phyloP scores from a whole-genome alignment of 805 yeast genomes.

The Yamadazyma philogaea region DNA sequence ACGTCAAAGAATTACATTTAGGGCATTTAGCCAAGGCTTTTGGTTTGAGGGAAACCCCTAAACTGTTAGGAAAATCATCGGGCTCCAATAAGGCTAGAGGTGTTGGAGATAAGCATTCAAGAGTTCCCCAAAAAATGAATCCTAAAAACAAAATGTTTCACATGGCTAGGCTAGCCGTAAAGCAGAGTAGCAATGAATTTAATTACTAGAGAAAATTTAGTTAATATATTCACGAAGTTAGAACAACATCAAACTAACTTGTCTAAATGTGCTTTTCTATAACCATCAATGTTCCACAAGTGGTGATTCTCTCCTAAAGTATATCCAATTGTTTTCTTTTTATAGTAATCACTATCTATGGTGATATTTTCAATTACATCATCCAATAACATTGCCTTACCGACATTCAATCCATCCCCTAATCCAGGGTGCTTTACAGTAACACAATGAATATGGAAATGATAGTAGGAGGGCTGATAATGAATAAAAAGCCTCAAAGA shows the following conservation, averaged over 20 bases:
- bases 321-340: conserved; percentile 57
- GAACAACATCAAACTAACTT: background rate
- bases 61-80: conserved; percentile 54
- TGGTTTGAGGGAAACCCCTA: conserved; percentile 93
- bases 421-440: conserved; percentile 66
- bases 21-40: conserved; percentile 96
- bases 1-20: conserved; percentile 77
- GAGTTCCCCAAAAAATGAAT: conserved; percentile 55
- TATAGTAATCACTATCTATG: conserved; percentile 56
- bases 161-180: conserved; percentile 67
- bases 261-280: conserved; percentile 14
- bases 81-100: conserved; percentile 20
- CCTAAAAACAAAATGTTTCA: conserved; percentile 72
- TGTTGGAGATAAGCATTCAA: conserved; percentile 10
- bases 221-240: conserved; percentile 1
- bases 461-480: conserved; percentile 95
- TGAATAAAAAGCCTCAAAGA: conserved; percentile 78
- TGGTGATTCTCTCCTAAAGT: conserved; percentile 74
- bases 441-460: conserved; percentile 89
- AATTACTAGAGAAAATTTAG: conserved; percentile 40
- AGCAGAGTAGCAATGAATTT: conserved; percentile 67
- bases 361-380: conserved; percentile 74
- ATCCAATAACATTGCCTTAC: conserved; percentile 79
- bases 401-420: conserved; percentile 65
- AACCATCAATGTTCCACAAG: conserved; percentile 51